Evolutionary conservation across 1,139 yeast genomes (phyloP), one percentile per base, ranked within the genome.

Genomic region (Taphrina wiesneri): DNA sequence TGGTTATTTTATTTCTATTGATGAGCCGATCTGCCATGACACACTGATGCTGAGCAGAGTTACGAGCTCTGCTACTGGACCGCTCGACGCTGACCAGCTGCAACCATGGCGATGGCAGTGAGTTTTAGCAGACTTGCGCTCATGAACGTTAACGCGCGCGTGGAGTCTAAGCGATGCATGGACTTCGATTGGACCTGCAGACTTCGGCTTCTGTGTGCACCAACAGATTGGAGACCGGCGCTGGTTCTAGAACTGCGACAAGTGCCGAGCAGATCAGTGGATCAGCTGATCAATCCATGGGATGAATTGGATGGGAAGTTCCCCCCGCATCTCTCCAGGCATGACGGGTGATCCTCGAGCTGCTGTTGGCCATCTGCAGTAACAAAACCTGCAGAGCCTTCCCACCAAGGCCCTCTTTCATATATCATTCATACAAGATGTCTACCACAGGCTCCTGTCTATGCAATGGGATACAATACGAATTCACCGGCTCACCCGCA

Each of bases 391-490:
- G 46, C 51, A 13, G 26, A 6, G 26, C 9, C 21, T 26, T 9
- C 11, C 53, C 53, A 4, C 32, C 53, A 49, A 49, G 36, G 36
- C 26, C 36, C 36, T 23, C 53, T 2, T 25, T 28, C 36, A 13
- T 17, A 41, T 32, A 17, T 13, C n/a, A 6, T 49, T 2, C 19
- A n/a, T n/a, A 15, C 32, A 30, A 32, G 17, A 52, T 52, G 56
- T 52, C 56, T 32, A 52, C 56, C 28, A 52, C 32, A 1, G 56
- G 56, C n/a, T 52, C 56, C 25, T 52, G 56, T 32, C 28, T 52
- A 15, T 52, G 56, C 28, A 52, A 52, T 23, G 45, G 34, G 28
- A 32, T 52, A 4, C 41, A 34, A 28, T 52, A 52, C 26, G 56
- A 52, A 19, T 52, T 52, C 15, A 32, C 56, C 13, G 56, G 56